Evolutionary conservation across 169 alveolate species (phyloP), one percentile per base, ranked within the genome.

Genomic region (Plasmodium gonderi): DNA sequence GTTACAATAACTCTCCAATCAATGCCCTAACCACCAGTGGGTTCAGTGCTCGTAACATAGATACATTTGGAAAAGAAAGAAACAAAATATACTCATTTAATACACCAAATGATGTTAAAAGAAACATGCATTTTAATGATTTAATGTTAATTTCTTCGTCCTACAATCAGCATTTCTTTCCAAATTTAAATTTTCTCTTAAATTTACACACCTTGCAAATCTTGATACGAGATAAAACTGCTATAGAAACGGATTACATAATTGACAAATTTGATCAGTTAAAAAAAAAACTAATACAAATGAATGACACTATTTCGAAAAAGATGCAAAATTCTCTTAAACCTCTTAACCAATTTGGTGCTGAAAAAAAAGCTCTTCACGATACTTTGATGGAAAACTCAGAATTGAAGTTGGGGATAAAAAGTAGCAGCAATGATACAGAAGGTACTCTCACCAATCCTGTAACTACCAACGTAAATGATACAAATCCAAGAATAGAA

Each of bases 41-140:
- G 12, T 87, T 87, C 47, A 87, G 80, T 74, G 51, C 75, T 78
- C 87, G 93, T 23, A 87, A 87, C 38, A 87, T 87, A 64, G 93
- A 87, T 67, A 87, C 93, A 3, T 87, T 87, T 60, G 93, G 93
- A 17, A 87, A 87, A 75, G 93, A 87, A 38, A 33, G 93, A 87
- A 87, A 87, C 45, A 87, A 87, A 74, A 87, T 87, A 75, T 87
- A 87, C 47, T 87, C 93, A 17, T 87, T 87, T 40, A 75, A 87
- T 78, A 87, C 93, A 36, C 93, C 93, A 60, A 87, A 72, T 11
- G 93, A 87, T 87, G 79, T 87, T 51, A 87, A 87, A 75, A 74
- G 93, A 23, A 87, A 87, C 47, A 23, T 74, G 12, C 68, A 45
- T 38, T 87, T 87, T 87, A 64, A 74, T 44, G 79, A 87, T 75